Base-by-base conservation (phyloP, 768 basidiomycete genomes). In the Amanita subjunquillea region DNA sequence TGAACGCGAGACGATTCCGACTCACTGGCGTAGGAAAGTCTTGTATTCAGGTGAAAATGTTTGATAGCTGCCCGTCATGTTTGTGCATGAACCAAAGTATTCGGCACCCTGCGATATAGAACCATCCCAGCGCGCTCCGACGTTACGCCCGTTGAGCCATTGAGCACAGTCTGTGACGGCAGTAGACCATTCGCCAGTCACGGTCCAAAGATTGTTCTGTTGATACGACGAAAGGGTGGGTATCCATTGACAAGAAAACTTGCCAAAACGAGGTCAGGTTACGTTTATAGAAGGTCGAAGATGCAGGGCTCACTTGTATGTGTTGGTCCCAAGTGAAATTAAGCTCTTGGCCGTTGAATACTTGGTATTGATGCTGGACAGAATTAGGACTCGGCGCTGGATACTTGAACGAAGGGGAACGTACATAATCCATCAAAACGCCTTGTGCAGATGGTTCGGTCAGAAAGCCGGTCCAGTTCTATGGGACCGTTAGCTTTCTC, bases 101-200 rank as follows among this genome's bases (percentile, higher is more conserved):
- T 72, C 69, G 27, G 68, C 65, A 51, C 72, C 69, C 15, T 72
- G 69, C 30, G 61, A 60, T 17, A 68, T 59, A 51, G 66, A 73
- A 56, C 76, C 77, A 53, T 90, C 84, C 82, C 84, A 88, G 15
- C 83, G 74, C 0, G 83, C 69, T 10, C 87, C 87, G 36, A 76
- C 70, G 20, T 81, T 82, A 39, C 86, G 74, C 0, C 90, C 90
- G 61, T 91, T 91, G 6, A 92, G 70, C 84, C 85, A 91, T 58
- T 66, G 66, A 0, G 88, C 83, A 59, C 88, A 91, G 62, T 88
- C 87, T 0, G 85, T 88, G 7, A 74, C 65, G 0, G 85, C 81
- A 20, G 74, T 80, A 13, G 85, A 85, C 82, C 86, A 92, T 71
- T 92, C 90, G 22, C 89, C 87, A 10, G 83, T 72, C 29, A 89